Conservation (phyloP, 345 rosid genomes). For the Gossypium thurberi region DNA sequence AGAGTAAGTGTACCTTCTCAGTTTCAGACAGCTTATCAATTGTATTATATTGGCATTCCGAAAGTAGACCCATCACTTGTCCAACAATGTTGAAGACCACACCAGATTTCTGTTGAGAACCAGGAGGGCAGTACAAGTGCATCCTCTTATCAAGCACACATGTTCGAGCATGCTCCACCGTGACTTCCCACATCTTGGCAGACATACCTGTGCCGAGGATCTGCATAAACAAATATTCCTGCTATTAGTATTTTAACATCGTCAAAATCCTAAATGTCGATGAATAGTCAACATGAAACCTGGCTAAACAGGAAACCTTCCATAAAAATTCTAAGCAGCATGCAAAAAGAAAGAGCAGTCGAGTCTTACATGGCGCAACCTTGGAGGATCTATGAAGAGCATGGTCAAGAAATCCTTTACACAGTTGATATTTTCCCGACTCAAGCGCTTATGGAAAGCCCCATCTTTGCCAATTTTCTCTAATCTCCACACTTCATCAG, state of each 20-base stretch:
- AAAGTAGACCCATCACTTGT: slow-evolving; percentile 70
- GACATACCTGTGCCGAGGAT: slow-evolving; percentile 98
- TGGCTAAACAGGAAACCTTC: neutral
- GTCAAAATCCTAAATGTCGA: neutral
- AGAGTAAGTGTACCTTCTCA: slow-evolving; percentile 47
- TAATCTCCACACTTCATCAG: slow-evolving; percentile 93
- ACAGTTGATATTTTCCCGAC: slow-evolving; percentile 55
- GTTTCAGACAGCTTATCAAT: slow-evolving; percentile 68
- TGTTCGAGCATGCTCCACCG: slow-evolving; percentile 78
- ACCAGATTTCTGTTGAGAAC: slow-evolving; percentile 55
- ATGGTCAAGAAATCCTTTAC: slow-evolving; percentile 82
- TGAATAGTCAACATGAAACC: neutral
- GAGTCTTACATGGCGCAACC: slow-evolving; percentile 65
- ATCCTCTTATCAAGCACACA: slow-evolving; percentile 69
- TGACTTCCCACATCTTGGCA: slow-evolving; percentile 97
- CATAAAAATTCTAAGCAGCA: slow-evolving; percentile 5
- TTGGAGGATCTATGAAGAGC: slow-evolving; percentile 55
- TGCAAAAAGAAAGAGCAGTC: slow-evolving; percentile 6
- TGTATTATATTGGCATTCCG: slow-evolving; percentile 58
- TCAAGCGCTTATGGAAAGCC: slow-evolving; percentile 85
- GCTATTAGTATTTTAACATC: neutral
- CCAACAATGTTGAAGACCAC: slow-evolving; percentile 94
- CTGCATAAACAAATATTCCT: slow-evolving; percentile 32
- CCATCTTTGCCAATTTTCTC: slow-evolving; percentile 99
- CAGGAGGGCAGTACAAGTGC: slow-evolving; percentile 50